A percentile compares a stretch with the other conserved stretches of the same genome.
Evolutionary conservation across 176 grass and related monocot genomes (phyloP).

Genomic region (Alloteropsis semialata): DNA sequence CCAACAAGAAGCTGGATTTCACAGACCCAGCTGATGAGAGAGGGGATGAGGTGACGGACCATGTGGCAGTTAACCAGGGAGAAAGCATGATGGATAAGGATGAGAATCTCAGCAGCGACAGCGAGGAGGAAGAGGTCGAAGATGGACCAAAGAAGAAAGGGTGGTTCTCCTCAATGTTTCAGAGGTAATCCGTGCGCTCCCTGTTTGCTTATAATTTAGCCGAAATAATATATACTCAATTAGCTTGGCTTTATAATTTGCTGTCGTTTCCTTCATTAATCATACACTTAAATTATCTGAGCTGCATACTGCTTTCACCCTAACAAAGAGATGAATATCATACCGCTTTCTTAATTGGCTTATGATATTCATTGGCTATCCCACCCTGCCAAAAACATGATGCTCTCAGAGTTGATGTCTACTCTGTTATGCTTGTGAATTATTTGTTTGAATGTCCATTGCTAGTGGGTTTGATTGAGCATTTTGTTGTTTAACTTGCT

Average conservation of each 20-base stretch:
- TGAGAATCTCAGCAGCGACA: constrained; percentile 69
- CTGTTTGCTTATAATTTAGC: background rate
- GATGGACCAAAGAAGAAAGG: constrained; percentile 71
- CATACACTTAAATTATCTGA: background rate
- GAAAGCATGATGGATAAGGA: constrained; percentile 99
- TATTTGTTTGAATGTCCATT: background rate
- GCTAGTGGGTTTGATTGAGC: too few relatives aligned
- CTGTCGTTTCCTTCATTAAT: background rate
- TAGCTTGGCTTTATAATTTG: background rate
- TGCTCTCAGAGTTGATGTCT: too few relatives aligned
- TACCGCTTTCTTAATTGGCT: too few relatives aligned
- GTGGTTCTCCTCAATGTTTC: constrained; percentile 89
- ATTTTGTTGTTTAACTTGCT: too few relatives aligned
- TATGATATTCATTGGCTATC: too few relatives aligned
- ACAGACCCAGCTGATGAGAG: constrained; percentile 69
- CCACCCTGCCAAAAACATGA: too few relatives aligned
- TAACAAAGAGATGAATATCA: background rate
- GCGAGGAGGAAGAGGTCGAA: constrained; percentile 56
- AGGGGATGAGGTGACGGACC: constrained; percentile 57
- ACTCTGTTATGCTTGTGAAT: background rate
- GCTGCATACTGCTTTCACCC: background rate
- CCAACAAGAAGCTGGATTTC: constrained; percentile 72
- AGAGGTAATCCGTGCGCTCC: constrained; percentile 51
- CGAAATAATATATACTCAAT: background rate
- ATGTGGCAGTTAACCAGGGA: constrained; percentile 42